Evolutionary conservation across 352 stramenopile species (phyloP).

Genomic region (Phytophthora capsici): DNA sequence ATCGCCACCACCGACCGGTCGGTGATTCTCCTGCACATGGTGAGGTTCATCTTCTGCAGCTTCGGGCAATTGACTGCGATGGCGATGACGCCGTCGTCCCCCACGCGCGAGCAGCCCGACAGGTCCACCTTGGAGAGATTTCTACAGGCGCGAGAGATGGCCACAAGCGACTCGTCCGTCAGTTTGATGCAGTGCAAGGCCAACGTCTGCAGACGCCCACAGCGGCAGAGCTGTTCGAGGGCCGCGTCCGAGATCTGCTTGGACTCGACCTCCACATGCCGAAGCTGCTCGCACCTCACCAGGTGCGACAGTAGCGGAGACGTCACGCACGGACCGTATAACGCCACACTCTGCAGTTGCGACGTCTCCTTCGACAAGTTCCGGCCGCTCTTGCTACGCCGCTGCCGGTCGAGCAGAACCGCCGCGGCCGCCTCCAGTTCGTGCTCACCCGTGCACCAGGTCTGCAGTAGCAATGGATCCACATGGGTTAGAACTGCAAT

Average conservation of each 20-base stretch:
- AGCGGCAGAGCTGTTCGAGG: conserved; percentile 50
- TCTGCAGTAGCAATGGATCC: conserved; percentile 36
- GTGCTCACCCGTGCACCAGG: conserved; percentile 71
- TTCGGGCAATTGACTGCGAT: conserved; percentile 56
- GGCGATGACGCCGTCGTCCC: conserved; percentile 78
- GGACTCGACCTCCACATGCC: conserved; percentile 69
- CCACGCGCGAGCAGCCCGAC: conserved; percentile 75
- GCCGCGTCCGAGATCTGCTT: conserved; percentile 67
- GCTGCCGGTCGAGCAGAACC: conserved; percentile 31
- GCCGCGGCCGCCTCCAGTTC: conserved; percentile 58
- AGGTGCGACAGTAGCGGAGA: conserved; percentile 49
- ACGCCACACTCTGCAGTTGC: conserved; percentile 51
- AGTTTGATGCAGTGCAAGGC: conserved; percentile 80
- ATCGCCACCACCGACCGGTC: conserved; percentile 67
- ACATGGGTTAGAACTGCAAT: not conserved
- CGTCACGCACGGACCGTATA: conserved; percentile 71
- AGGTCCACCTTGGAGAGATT: conserved; percentile 67
- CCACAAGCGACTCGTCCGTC: conserved; percentile 52
- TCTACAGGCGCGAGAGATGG: conserved; percentile 46
- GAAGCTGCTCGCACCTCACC: conserved; percentile 41
- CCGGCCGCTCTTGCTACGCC: conserved; percentile 18
- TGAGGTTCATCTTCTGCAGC: conserved; percentile 73
- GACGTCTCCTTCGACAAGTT: conserved; percentile 23
- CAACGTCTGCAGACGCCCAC: conserved; percentile 42
- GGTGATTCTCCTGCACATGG: conserved; percentile 82